Evolutionary conservation across 1,139 yeast species (phyloP).

Genomic region (Eremothecium cymbalariae): DNA sequence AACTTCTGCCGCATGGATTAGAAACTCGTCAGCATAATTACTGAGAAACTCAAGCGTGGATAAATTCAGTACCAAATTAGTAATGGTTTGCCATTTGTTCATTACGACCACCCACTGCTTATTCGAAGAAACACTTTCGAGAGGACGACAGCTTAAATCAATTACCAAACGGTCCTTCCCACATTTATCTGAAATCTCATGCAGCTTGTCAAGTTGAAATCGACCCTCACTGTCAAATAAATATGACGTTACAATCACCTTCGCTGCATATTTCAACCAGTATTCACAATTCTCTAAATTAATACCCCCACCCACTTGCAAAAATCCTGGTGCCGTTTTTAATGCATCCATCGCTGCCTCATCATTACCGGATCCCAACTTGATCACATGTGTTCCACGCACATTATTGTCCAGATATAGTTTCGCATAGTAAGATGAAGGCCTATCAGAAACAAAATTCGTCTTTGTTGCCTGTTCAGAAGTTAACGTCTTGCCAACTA

Average conservation of each 20-base stretch:
- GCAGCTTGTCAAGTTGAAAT: slow-evolving; percentile 50
- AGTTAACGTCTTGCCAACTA: slow-evolving; percentile 83
- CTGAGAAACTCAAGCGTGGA: slow-evolving; percentile 49
- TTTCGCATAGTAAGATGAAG: slow-evolving; percentile 70
- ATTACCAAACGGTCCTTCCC: slow-evolving; percentile 66
- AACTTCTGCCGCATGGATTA: slow-evolving; percentile 96
- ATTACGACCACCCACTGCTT: slow-evolving; percentile 81
- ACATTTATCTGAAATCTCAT: slow-evolving; percentile 21
- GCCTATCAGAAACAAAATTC: slow-evolving; percentile 70
- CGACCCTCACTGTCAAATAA: slow-evolving; percentile 56
- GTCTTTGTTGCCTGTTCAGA: slow-evolving; percentile 39
- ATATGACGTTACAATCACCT: slow-evolving; percentile 87
- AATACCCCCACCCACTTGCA: slow-evolving; percentile 94
- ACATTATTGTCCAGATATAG: slow-evolving; percentile 54
- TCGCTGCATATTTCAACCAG: slow-evolving; percentile 44
- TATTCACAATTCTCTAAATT: slow-evolving; percentile 57
- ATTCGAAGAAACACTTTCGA: slow-evolving; percentile 16
- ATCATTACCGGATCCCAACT: slow-evolving; percentile 78
- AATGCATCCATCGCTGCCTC: slow-evolving; percentile 75
- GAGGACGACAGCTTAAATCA: slow-evolving; percentile 76
- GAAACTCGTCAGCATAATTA: slow-evolving; percentile 69
- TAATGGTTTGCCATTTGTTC: slow-evolving; percentile 93
- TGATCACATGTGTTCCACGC: slow-evolving; percentile 83
- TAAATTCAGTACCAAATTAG: slow-evolving; percentile 48
- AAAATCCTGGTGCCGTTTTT: slow-evolving; percentile 56